Base-by-base conservation (phyloP, 371 early-diverging fungal species). In the Funneliformis caledonium region DNA sequence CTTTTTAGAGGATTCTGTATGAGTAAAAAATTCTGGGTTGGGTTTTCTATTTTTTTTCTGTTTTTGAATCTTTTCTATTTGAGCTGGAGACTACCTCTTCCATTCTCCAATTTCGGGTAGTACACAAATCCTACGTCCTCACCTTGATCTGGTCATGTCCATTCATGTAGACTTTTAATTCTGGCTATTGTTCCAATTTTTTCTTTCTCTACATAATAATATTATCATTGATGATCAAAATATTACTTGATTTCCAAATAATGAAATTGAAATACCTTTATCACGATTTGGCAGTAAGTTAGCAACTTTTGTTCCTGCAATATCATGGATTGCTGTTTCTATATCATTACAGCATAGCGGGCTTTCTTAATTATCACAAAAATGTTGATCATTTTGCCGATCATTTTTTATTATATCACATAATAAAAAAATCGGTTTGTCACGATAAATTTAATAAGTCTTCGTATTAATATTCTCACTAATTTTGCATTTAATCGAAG, bases 291-390 rank as follows among this genome's bases (percentile, higher is more conserved):
- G 69, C 10, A 37, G 3, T 42, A 67, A 37, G 37, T 67, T 67
- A 19, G 68, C 68, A 8, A 67, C 68, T 12, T 42, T 31, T n/a
- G 47, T 70, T 19, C 70, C 70, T 47, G 70, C 70, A 45, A 47
- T 70, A 14, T 47, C 26, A 45, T 70, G 42, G 11, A 70, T 70
- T 7, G 70, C 43, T 8, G 10, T 8, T 47, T 70, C 43, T 19
- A 67, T 67, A 42, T 67, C 12, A 37, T 67, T 42, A n/a, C n/a
- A n/a, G n/a, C n/a, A n/a, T n/a, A n/a, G n/a, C n/a, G n/a, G n/a
- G n/a, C n/a, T n/a, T n/a, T n/a, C n/a, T n/a, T n/a, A n/a, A n/a
- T n/a, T n/a, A n/a, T n/a, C n/a, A n/a, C n/a, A n/a, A n/a, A n/a
- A n/a, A n/a, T n/a, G n/a, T n/a, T n/a, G n/a, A n/a, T n/a, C n/a